Base-by-base conservation (phyloP, 306 rosid species). In the Dryas drummondii region DNA sequence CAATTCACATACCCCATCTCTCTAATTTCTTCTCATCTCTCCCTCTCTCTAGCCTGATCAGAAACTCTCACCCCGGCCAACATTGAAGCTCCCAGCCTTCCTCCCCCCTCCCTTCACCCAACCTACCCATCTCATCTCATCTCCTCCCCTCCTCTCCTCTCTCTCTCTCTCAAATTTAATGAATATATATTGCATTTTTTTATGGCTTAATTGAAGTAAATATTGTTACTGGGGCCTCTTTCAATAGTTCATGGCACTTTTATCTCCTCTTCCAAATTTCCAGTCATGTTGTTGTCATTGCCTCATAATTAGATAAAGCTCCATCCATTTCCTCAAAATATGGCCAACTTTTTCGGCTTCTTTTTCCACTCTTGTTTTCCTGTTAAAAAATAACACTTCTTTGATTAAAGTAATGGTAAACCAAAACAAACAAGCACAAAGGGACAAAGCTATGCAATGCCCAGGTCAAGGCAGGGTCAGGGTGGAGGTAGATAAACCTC, bases 341-440 rank as follows among this genome's bases (percentile, higher is more conserved):
- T 53, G 86, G 91, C 98, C 98, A 93, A 68, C 75, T 80, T 75
- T 70, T 88, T 81, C 17, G 75, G 85, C 75, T 79, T 72, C 71
- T 84, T 77, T 79, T 82, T 63, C 83, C 93, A 37, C 79, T 83
- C 85, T 93, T 89, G 85, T 77, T 82, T 48, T 90, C 96, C 96
- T 90, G 91, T 60, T 16, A 6, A 2, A 27, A 72, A 16, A 46
- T 12, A 19, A 57, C 67, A 13, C 73, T 44, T 71, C 5, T 9
- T 41, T 42, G 51, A 41, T 55, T 45, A 57, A 16, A 45, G 8
- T 5, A 15, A 22, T 4, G 56, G 58, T 58, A 46, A 46, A 45
- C 13, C 65, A 12, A 32, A 44, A 56, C 68, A 7, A 45, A 26
- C 27, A 26, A 72, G 66, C 54, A 58, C 55, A 46, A 9, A 45